Conservation (phyloP, 1,139 yeast species). For the Saccharomycopsis crataegensis region DNA sequence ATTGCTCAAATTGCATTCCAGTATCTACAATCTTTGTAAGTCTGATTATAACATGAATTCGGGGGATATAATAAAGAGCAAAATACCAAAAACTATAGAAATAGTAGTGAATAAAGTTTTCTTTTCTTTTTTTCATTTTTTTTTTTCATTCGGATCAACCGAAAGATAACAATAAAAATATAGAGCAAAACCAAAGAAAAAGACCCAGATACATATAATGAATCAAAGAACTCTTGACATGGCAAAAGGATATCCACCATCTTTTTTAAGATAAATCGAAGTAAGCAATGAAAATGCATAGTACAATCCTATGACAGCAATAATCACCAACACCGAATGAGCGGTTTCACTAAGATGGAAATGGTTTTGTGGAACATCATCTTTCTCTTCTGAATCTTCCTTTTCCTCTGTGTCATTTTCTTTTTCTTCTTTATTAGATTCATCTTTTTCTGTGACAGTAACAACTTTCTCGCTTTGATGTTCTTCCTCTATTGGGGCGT, state of each 20-base stretch:
- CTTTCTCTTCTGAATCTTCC: neutral
- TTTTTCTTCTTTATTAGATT: neutral
- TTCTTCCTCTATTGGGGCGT: slow-evolving; percentile 13
- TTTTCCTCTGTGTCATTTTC: slow-evolving; percentile 2
- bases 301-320: slow-evolving; percentile 22
- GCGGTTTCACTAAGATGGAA: slow-evolving; percentile 6
- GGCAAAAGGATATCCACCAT: slow-evolving; percentile 31
- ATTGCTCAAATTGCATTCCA: too few species aligned
- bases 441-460: neutral
- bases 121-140: neutral
- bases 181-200: neutral
- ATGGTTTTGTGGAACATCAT: neutral
- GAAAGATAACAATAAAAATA: too few species aligned
- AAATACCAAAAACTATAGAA: too few species aligned
- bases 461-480: neutral
- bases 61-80: too few species aligned
- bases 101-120: neutral
- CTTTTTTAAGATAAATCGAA: slow-evolving; percentile 25
- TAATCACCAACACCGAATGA: slow-evolving; percentile 10
- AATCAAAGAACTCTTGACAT: neutral
- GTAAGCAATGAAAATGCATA: slow-evolving; percentile 24
- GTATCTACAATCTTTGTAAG: too few species aligned
- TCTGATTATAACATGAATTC: too few species aligned
- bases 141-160: neutral
- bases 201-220: neutral